Base-by-base conservation (phyloP, 2,329 filamentous ascomycete species). In the Xylaria sp. region DNA sequence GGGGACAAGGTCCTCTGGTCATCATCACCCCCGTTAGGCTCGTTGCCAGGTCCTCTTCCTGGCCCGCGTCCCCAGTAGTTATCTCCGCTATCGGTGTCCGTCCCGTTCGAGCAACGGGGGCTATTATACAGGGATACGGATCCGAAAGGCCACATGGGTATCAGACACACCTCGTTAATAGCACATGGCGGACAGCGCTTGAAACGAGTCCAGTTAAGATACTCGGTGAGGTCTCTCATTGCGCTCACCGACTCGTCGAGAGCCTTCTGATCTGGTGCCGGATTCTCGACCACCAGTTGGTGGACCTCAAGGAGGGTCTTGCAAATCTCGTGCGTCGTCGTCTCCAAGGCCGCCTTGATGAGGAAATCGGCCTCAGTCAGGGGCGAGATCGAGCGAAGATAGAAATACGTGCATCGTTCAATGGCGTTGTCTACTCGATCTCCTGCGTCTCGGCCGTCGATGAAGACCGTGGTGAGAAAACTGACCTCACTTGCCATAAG, bases 341-440 rank as follows among this genome's bases (percentile, higher is more conserved):
- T 68, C 57, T 75, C 65, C 8, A 88, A 69, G 0, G 85, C 83
- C 0, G 80, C 75, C 59, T 82, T 76, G n/a, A 88, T 82, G 20
- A 87, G 73, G 2, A 75, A 62, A 69, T 88, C 86, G 39, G 82
- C 78, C 2, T 72, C 36, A 1, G 83, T 86, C 73, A 76, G 80
- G 4, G 75, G 67, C 0, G 68, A 65, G 0, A 77, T 77, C 0
- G 81, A 74, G 2, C 75, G 69, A 0, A 86, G 79, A 66, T 83
- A 85, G 62, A 87, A 85, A 20, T 8, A 77, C 0, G 82, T 78
- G 75, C 88, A 91, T 55, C 82, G 80, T 1, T 80, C 76, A 5
- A 81, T 79, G 12, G 87, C 84, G 5, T 49, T 60, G n/a, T 61
- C 28, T 0, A 77, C 77, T 1, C 74, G 72, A 18, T 80, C 54